These are phyloP conservation scores for Beauveria caledonica DNA, from an alignment of 2,329 filamentous ascomycete genomes.

Conservation along the genomic window DNA sequence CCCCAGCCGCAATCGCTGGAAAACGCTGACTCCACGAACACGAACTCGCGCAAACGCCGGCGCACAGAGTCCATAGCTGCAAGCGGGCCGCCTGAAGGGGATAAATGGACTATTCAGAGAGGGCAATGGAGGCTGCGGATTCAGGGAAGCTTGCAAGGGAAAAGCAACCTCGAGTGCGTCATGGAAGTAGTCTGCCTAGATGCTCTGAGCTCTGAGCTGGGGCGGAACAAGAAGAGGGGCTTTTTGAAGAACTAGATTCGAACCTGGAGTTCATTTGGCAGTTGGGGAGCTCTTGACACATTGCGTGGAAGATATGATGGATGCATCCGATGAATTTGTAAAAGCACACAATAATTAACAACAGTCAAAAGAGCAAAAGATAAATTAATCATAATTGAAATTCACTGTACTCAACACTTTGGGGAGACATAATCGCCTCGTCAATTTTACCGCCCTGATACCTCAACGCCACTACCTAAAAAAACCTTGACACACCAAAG, in stretches of 20 bases:
- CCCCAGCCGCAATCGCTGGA: conserved; percentile 22
- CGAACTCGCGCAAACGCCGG: conserved; percentile 36
- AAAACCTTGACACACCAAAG: not conserved
- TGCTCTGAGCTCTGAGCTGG: conserved; percentile 56
- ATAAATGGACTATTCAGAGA: conserved; percentile 52
- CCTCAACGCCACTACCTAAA: not conserved
- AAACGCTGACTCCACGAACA: conserved; percentile 15
- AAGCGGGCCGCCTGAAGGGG: conserved; percentile 20
- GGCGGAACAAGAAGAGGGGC: conserved; percentile 54
- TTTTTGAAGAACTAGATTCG: conserved; percentile 43
- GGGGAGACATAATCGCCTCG: not conserved
- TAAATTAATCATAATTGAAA: not conserved
- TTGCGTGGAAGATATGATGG: not conserved
- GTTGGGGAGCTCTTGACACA: not conserved
- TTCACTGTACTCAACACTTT: not conserved
- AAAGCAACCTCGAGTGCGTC: conserved; percentile 57
- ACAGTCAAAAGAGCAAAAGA: too few species aligned
- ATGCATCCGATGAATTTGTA: not conserved
- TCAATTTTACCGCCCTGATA: not conserved
- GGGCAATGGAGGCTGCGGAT: conserved; percentile 68
- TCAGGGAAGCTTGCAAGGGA: conserved; percentile 41
- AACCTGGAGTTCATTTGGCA: not conserved
- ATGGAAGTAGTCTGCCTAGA: conserved; percentile 72
- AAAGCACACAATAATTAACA: not conserved
- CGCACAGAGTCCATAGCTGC: conserved; percentile 25